These are phyloP conservation scores for Botrytis squamosa DNA, from an alignment of 2,329 filamentous ascomycete species.

Conservation along the genomic window DNA sequence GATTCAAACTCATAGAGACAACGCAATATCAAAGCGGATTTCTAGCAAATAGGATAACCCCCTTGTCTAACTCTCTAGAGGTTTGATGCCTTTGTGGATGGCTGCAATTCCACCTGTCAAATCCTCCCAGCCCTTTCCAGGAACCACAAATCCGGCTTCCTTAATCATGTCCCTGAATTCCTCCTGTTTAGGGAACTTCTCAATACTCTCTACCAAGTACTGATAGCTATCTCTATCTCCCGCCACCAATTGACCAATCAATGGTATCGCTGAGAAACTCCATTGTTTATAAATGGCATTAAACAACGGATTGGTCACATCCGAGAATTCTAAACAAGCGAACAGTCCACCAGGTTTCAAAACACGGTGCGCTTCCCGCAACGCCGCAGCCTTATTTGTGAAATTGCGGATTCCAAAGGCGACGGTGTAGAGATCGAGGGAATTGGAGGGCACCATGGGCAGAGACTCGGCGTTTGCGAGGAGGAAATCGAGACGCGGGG, in stretches of 20 bases:
- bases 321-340: slow-evolving; percentile 91
- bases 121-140: slow-evolving; percentile 82
- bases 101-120: slow-evolving; percentile 89
- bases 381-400: slow-evolving; percentile 80
- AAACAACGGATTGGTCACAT: slow-evolving; percentile 71
- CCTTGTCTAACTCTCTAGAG: slow-evolving; percentile 35
- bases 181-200: slow-evolving; percentile 82
- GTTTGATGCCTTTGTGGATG: slow-evolving; percentile 96
- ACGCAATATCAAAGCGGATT: neutral
- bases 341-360: slow-evolving; percentile 94
- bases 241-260: slow-evolving; percentile 93
- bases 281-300: slow-evolving; percentile 90
- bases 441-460: slow-evolving; percentile 61
- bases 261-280: slow-evolving; percentile 90
- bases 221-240: slow-evolving; percentile 95
- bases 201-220: slow-evolving; percentile 97
- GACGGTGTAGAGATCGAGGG: slow-evolving; percentile 94
- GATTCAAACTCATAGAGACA: slow-evolving; percentile 17
- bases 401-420: slow-evolving; percentile 98
- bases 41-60: neutral
- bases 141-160: slow-evolving; percentile 81
- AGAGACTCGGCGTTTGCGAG: slow-evolving; percentile 88
- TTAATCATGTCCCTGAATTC: slow-evolving; percentile 82
- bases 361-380: slow-evolving; percentile 81
- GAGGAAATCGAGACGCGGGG: slow-evolving; percentile 67